phyloP scores from a whole-genome alignment of 805 yeast genomes.

The Isabelozyma pseudorhagii region DNA sequence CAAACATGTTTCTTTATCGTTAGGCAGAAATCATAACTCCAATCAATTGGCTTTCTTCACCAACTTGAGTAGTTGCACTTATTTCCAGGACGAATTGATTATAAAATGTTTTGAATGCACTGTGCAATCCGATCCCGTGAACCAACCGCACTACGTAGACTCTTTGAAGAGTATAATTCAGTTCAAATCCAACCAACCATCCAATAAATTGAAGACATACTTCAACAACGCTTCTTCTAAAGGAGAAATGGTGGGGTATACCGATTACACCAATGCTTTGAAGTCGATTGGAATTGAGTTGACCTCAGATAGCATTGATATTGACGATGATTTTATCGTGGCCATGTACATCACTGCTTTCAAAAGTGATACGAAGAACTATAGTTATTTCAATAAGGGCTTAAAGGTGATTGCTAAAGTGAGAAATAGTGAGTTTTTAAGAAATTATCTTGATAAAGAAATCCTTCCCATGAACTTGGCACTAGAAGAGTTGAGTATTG shows the following conservation, averaged over 20 bases:
- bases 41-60: slow-evolving; percentile 24
- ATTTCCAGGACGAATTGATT: slow-evolving; percentile 38
- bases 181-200: slow-evolving; percentile 10
- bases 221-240: slow-evolving; percentile 19
- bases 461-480: slow-evolving; percentile 33
- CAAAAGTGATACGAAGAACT: slow-evolving; percentile 33
- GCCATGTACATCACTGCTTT: slow-evolving; percentile 30
- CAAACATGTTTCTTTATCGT: slow-evolving; percentile 25
- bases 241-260: slow-evolving; percentile 32
- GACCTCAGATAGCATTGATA: slow-evolving; percentile 6
- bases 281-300: slow-evolving; percentile 26
- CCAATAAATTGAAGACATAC: slow-evolving; percentile 26
- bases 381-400: slow-evolving; percentile 29
- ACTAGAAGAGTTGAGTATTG: slow-evolving; percentile 33
- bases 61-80: slow-evolving; percentile 25
- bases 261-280: slow-evolving; percentile 32
- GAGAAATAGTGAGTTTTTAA: slow-evolving; percentile 16
- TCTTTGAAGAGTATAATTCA: slow-evolving; percentile 22
- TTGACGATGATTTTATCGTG: slow-evolving; percentile 33
- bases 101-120: slow-evolving; percentile 40
- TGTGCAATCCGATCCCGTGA: slow-evolving; percentile 26
- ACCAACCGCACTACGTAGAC: slow-evolving; percentile 36
- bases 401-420: slow-evolving; percentile 25
- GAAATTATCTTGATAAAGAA: slow-evolving; percentile 24
- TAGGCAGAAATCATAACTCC: slow-evolving; percentile 17